Conservation (phyloP, 169 alveolate genomes). For the Cryptosporidium felis region DNA sequence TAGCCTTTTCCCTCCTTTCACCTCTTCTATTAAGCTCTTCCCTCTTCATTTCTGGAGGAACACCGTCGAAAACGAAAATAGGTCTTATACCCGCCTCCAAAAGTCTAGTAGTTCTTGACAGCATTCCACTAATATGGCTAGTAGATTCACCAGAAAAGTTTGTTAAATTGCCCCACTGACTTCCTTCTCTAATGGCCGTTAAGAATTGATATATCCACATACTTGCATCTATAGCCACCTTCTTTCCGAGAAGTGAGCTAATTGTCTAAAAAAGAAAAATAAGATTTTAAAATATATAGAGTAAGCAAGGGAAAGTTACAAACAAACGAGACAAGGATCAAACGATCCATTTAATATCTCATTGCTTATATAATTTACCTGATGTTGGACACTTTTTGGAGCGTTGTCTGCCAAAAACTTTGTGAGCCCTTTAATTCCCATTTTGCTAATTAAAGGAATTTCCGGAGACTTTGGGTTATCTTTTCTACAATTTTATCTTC, state of each 20-base stretch:
- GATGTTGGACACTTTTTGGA: conserved; percentile 77
- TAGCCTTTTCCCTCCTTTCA: conserved; percentile 90
- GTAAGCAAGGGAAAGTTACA: conserved; percentile 15
- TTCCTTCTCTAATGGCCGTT: conserved; percentile 73
- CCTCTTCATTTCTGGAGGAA: conserved; percentile 93
- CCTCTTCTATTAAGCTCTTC: conserved; percentile 86
- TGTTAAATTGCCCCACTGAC: conserved; percentile 61
- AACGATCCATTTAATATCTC: not conserved
- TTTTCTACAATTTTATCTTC: too few relatives aligned
- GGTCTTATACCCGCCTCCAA: conserved; percentile 93
- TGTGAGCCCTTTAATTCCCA: conserved; percentile 93
- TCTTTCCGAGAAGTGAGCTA: conserved; percentile 75
- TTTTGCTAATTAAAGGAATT: not conserved
- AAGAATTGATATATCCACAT: conserved; percentile 85
- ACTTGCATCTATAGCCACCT: conserved; percentile 85
- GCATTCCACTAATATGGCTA: conserved; percentile 89
- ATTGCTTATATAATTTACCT: conserved; percentile 53
- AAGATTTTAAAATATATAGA: not conserved
- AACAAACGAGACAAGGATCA: not conserved
- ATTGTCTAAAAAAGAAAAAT: conserved; percentile 37
- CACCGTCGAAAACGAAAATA: conserved; percentile 98
- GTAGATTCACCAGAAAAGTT: conserved; percentile 76
- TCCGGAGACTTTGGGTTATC: too few relatives aligned
- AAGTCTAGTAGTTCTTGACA: conserved; percentile 86
- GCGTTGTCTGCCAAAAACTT: conserved; percentile 89